Conservation (phyloP, 148 eudicot species). For the Diospyros lotus region DNA sequence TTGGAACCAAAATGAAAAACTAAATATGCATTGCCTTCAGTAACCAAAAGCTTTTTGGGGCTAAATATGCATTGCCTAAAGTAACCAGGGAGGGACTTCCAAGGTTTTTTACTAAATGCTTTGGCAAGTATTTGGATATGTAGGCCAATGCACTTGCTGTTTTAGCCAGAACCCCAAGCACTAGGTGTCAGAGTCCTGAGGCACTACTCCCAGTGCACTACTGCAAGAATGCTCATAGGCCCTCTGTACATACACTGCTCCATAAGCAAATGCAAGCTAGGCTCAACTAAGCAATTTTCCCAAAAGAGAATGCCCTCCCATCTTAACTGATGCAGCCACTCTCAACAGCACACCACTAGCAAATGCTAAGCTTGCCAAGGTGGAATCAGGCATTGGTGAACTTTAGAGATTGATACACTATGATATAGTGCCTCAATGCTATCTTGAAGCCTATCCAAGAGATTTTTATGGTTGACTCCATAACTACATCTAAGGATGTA, state of each 20-base stretch:
- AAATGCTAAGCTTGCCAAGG: slow-evolving; percentile 1
- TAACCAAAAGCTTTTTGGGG: no score
- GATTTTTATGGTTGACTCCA: not conserved
- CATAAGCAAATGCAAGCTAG: not conserved
- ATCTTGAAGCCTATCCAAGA: not conserved
- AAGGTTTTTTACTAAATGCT: no score
- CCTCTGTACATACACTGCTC: no score
- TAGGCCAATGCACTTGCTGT: not conserved
- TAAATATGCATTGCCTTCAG: no score
- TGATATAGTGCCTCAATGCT: not conserved
- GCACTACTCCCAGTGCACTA: not conserved
- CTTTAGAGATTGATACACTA: not conserved
- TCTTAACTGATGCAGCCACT: not conserved
- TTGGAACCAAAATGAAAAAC: no score
- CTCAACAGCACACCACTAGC: not conserved
- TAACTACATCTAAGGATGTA: no score
- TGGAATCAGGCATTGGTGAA: not conserved
- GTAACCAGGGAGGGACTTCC: no score
- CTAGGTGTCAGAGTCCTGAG: not conserved
- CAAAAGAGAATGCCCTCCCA: not conserved
- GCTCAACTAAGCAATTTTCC: not conserved
- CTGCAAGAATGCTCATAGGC: no score
- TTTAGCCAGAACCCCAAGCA: not conserved
- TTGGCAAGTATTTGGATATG: no score
- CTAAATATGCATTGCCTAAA: no score